Evolutionary conservation across 345 rosid species (phyloP).

Genomic region (Salix udensis): DNA sequence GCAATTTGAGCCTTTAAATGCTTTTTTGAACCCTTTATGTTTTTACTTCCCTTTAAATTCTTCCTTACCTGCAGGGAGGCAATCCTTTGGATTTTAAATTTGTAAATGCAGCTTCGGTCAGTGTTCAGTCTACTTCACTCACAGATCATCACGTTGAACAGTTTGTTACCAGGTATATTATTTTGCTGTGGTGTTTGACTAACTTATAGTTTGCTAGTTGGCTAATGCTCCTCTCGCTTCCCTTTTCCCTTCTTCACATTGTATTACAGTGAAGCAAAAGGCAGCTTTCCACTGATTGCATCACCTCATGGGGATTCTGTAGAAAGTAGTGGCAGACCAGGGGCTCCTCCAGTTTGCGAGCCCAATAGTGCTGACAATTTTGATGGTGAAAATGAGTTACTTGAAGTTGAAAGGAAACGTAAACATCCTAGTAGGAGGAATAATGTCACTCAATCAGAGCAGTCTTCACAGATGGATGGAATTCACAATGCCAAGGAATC

Average conservation of each 20-base stretch:
- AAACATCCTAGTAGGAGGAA: conserved; percentile 50
- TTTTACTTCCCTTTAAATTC: conserved; percentile 11
- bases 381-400: conserved; percentile 71
- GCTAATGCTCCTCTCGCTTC: conserved; percentile 17
- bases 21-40: conserved; percentile 10
- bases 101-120: conserved; percentile 64
- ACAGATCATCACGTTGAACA: conserved; percentile 76
- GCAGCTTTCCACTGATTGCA: conserved; percentile 85
- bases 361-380: conserved; percentile 91
- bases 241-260: conserved; percentile 11
- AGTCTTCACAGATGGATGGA: conserved; percentile 61
- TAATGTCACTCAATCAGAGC: conserved; percentile 52
- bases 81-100: conserved; percentile 96
- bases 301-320: conserved; percentile 95
- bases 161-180: conserved; percentile 71
- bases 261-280: conserved; percentile 81
- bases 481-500: conserved; percentile 71
- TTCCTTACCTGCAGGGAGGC: conserved; percentile 70
- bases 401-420: conserved; percentile 48
- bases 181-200: conserved; percentile 13
- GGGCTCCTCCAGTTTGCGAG: conserved; percentile 63
- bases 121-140: conserved; percentile 93
- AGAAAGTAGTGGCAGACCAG: conserved; percentile 94
- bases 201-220: conserved; percentile 8
- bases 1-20: conserved; percentile 17